Conservation (phyloP, 306 rosid genomes). For the Psophocarpus tetragonolobus region DNA sequence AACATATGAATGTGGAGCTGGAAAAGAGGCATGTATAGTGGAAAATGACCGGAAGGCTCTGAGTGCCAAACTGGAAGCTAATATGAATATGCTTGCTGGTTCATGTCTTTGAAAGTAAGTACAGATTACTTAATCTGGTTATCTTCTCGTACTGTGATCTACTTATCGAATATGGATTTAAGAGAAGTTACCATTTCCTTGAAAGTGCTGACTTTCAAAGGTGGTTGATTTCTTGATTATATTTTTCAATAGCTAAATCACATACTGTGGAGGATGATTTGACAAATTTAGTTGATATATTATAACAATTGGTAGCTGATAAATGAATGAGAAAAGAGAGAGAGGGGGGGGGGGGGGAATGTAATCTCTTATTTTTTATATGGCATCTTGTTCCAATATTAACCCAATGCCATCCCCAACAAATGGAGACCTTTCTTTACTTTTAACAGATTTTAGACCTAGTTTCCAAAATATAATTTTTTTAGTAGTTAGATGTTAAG, state of each 20-base stretch:
- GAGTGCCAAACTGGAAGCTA: background rate
- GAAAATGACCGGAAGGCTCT: background rate
- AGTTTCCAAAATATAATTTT: too few species aligned
- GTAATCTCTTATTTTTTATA: too few species aligned
- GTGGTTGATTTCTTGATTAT: background rate
- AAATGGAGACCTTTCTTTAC: too few species aligned
- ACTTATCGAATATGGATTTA: conserved; percentile 16
- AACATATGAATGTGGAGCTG: background rate
- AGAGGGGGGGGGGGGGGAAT: too few species aligned
- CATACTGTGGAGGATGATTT: conserved; percentile 7
- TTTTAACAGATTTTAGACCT: too few species aligned
- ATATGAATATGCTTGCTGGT: conserved; percentile 16
- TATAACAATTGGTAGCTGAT: background rate
- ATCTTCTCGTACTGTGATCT: background rate
- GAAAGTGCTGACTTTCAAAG: background rate
- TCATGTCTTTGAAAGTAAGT: conserved; percentile 17
- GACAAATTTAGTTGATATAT: background rate
- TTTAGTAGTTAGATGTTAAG: too few species aligned
- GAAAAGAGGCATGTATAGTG: conserved; percentile 3
- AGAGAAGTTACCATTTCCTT: background rate
- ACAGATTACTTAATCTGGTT: conserved; percentile 3
- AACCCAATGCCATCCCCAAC: too few species aligned
- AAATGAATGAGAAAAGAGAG: background rate
- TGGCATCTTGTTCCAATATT: too few species aligned
- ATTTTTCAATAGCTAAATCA: background rate